Evolutionary conservation across 495 filamentous ascomycete genomes (phyloP).

Genomic region (Aspergillus ostianus): DNA sequence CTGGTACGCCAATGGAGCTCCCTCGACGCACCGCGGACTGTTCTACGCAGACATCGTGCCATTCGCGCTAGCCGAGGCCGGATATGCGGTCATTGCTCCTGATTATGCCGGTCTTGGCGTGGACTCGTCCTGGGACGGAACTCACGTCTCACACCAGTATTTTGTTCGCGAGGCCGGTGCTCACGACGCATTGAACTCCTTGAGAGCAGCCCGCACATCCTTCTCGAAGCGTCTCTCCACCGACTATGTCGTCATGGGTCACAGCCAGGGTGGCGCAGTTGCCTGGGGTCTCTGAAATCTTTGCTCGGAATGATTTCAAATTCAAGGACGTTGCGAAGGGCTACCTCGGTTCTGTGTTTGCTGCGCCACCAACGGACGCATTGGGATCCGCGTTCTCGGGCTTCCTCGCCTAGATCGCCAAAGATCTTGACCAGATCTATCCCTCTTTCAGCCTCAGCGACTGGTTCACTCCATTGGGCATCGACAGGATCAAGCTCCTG

Average conservation of each 20-base stretch:
- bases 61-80: slow-evolving; percentile 44
- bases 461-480: slow-evolving; percentile 28
- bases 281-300: slow-evolving; percentile 44
- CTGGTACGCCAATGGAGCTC: slow-evolving; percentile 38
- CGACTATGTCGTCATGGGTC: slow-evolving; percentile 45
- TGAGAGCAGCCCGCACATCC: slow-evolving; percentile 39
- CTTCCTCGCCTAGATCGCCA: slow-evolving; percentile 23
- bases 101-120: slow-evolving; percentile 58
- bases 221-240: slow-evolving; percentile 33
- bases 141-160: slow-evolving; percentile 40
- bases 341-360: slow-evolving; percentile 41
- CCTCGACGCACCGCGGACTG: slow-evolving; percentile 45
- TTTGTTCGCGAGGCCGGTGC: slow-evolving; percentile 33
- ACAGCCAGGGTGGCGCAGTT: slow-evolving; percentile 49
- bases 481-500: slow-evolving; percentile 29
- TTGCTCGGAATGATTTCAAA: slow-evolving; percentile 20
- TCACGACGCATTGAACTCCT: slow-evolving; percentile 42
- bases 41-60: slow-evolving; percentile 44
- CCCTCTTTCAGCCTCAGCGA: slow-evolving; percentile 23
- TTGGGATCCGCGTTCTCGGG: slow-evolving; percentile 20
- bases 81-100: slow-evolving; percentile 54
- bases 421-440: slow-evolving; percentile 16
- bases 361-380: slow-evolving; percentile 34
- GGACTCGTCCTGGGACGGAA: slow-evolving; percentile 30
- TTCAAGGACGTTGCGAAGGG: slow-evolving; percentile 28